Evolutionary conservation across 2,329 filamentous ascomycete species (phyloP).

Genomic region (Talaromyces islandicus): DNA sequence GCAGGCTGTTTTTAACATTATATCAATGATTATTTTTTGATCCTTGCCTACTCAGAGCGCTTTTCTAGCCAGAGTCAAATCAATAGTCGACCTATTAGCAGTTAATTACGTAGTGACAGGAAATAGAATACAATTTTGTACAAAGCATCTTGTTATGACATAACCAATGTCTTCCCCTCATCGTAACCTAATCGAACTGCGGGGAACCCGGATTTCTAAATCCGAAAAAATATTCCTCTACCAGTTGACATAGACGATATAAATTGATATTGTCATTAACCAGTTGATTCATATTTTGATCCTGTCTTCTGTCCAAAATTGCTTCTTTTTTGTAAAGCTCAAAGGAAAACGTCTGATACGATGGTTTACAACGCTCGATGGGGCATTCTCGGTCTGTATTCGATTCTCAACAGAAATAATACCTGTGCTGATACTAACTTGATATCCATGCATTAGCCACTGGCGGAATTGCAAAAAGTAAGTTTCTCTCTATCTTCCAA

Average conservation of each 20-base stretch:
- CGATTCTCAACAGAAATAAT: neutral
- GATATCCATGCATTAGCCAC: slow-evolving; percentile 28
- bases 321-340: neutral
- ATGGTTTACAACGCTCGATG: slow-evolving; percentile 31
- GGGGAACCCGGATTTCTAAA: neutral
- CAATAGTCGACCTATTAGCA: neutral
- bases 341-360: slow-evolving; percentile 7
- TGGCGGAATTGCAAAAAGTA: slow-evolving; percentile 38
- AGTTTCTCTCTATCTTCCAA: slow-evolving; percentile 1
- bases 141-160: neutral
- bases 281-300: neutral
- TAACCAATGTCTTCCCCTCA: neutral
- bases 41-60: too few species aligned
- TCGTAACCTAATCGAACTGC: neutral
- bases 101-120: too few species aligned
- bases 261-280: neutral
- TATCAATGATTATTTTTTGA: too few species aligned
- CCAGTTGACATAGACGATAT: neutral
- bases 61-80: neutral
- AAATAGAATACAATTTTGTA: too few species aligned
- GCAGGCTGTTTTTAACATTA: neutral
- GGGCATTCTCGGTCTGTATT: slow-evolving; percentile 39
- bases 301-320: neutral
- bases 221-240: neutral
- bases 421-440: neutral